phyloP scores from a whole-genome alignment of 331 rosid genomes.

The Prunus yedoensis region DNA sequence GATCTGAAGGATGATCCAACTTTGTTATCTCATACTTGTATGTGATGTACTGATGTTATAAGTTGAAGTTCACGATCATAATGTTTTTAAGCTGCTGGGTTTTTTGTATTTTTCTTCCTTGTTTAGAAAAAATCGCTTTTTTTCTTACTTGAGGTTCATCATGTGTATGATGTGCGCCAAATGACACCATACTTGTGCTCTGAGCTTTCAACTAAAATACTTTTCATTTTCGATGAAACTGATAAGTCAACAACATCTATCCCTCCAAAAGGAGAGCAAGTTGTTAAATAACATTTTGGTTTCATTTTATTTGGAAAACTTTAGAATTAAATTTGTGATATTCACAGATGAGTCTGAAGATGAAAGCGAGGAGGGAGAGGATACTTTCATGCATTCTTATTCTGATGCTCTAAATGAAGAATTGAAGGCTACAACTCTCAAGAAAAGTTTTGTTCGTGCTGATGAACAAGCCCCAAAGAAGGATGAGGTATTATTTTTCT shows the following conservation, averaged over 20 bases:
- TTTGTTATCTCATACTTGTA: neutral
- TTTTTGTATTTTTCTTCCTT: neutral
- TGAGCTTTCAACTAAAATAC: too few relatives aligned
- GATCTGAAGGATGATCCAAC: neutral
- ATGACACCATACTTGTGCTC: neutral
- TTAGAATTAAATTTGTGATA: conserved; percentile 18
- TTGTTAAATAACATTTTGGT: neutral
- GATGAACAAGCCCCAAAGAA: conserved; percentile 62
- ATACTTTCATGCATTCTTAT: conserved; percentile 66
- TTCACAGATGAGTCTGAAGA: conserved; percentile 67
- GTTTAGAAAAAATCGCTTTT: neutral
- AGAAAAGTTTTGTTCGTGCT: conserved; percentile 81
- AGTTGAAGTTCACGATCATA: neutral
- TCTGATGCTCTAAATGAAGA: conserved; percentile 71
- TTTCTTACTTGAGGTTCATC: neutral
- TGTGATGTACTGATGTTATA: neutral
- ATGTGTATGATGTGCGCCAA: neutral
- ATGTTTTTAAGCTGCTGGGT: neutral
- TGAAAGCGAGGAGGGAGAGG: conserved; percentile 52
- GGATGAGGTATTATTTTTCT: conserved; percentile 59
- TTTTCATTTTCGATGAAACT: neutral
- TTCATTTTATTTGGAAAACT: conserved; percentile 10
- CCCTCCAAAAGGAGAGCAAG: neutral
- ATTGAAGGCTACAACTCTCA: conserved; percentile 64
- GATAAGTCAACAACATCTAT: neutral